Evolutionary conservation across 2,329 filamentous ascomycete species (phyloP).

Genomic region (Calonectria pteridis): DNA sequence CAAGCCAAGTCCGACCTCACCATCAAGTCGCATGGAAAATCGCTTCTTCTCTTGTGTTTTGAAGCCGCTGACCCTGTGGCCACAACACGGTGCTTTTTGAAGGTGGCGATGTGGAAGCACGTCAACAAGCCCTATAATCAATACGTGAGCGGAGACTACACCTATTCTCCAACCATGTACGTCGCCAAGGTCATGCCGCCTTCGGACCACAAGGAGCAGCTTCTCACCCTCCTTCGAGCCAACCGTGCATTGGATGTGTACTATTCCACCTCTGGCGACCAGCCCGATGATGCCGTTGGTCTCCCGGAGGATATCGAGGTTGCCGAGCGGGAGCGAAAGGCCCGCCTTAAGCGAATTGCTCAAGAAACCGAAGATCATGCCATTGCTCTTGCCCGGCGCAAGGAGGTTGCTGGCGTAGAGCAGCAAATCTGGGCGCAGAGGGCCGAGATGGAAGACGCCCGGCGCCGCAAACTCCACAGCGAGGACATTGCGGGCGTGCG

Average conservation of each 20-base stretch:
- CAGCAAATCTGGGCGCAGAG: conserved; percentile 63
- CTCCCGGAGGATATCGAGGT: conserved; percentile 63
- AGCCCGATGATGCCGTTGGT: conserved; percentile 66
- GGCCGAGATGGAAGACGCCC: conserved; percentile 65
- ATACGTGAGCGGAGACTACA: conserved; percentile 64
- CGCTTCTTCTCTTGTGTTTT: conserved; percentile 70
- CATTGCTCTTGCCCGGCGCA: conserved; percentile 60
- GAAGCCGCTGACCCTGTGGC: conserved; percentile 67
- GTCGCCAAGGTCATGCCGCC: conserved; percentile 60
- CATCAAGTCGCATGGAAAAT: conserved; percentile 69
- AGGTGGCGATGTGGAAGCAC: conserved; percentile 73
- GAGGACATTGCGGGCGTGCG: conserved; percentile 60
- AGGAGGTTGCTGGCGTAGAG: conserved; percentile 65
- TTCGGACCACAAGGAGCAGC: conserved; percentile 54
- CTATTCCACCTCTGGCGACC: conserved; percentile 65
- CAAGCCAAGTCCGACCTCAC: conserved; percentile 68
- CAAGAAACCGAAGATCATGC: conserved; percentile 64
- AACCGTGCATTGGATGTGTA: conserved; percentile 67
- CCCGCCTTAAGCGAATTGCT: conserved; percentile 58
- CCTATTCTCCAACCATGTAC: conserved; percentile 76
- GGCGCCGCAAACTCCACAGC: conserved; percentile 58
- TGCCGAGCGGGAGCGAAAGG: conserved; percentile 64
- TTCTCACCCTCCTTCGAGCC: conserved; percentile 62
- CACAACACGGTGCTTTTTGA: conserved; percentile 69
- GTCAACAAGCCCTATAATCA: conserved; percentile 72